phyloP scores from a whole-genome alignment of 2,329 filamentous ascomycete species.

The Talaromyces sp. region DNA sequence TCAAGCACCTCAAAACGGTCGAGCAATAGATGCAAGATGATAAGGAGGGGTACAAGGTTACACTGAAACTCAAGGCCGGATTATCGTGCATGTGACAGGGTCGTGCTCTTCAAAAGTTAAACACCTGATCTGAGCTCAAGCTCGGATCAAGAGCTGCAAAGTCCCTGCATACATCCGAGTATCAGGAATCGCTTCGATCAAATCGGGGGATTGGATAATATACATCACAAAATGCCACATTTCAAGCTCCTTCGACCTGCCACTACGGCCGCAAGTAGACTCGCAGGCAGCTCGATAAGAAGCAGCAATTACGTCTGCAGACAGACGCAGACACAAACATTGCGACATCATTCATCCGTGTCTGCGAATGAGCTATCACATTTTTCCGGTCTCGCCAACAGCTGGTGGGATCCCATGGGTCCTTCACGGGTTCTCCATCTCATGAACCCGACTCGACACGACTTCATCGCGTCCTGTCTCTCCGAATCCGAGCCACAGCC shows the following conservation, averaged over 20 bases:
- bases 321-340: constrained; percentile 4
- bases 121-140: constrained; percentile 1
- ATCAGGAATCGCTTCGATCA: background rate
- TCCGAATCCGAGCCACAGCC: constrained; percentile 48
- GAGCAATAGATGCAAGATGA: background rate
- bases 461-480: constrained; percentile 77
- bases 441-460: constrained; percentile 95
- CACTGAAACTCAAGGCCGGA: background rate
- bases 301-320: background rate
- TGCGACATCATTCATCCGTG: constrained; percentile 58
- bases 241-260: constrained; percentile 11
- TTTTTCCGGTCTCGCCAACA: constrained; percentile 87
- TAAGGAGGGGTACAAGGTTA: background rate
- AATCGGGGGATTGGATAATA: background rate
- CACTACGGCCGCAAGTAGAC: constrained; percentile 1
- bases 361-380: constrained; percentile 87
- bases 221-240: background rate
- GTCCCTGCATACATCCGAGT: background rate
- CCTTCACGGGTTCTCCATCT: constrained; percentile 88
- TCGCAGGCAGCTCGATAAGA: constrained; percentile 11
- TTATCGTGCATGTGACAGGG: background rate
- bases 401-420: constrained; percentile 96
- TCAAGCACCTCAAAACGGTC: background rate
- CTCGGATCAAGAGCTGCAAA: constrained; percentile 6
- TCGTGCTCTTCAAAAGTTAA: background rate